These are phyloP conservation scores for Blastobotrys raffinosifermentans DNA, from an alignment of 1,139 yeast genomes.

Conservation along the genomic window DNA sequence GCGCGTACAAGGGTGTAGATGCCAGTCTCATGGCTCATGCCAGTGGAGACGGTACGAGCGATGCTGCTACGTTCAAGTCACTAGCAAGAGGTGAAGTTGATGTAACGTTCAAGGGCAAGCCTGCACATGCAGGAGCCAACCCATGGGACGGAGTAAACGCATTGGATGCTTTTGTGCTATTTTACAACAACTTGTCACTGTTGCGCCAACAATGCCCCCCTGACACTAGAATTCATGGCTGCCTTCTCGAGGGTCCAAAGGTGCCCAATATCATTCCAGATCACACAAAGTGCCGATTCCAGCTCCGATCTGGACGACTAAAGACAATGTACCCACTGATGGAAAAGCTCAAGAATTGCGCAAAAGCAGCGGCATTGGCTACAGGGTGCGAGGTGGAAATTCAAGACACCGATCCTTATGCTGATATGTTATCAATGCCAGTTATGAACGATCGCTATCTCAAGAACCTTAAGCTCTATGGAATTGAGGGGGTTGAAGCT, in stretches of 20 bases:
- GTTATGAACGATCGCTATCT: conserved; percentile 3
- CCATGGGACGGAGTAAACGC: conserved; percentile 14
- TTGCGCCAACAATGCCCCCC: conserved; percentile 11
- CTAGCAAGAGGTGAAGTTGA: conserved; percentile 1
- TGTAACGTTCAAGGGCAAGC: conserved; percentile 9
- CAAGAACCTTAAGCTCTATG: conserved; percentile 1
- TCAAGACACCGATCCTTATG: conserved; percentile 2
- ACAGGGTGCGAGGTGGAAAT: conserved; percentile 7
- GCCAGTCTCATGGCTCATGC: conserved; percentile 26
- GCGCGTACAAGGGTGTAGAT: conserved; percentile 24
- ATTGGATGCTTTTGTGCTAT: conserved; percentile 10
- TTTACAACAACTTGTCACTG: conserved; percentile 9
- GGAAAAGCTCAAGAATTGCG: conserved; percentile 6
- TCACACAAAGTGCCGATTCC: conserved; percentile 6
- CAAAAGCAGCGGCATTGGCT: conserved; percentile 8
- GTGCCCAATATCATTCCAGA: conserved; percentile 13
- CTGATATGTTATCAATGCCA: conserved; percentile 1
- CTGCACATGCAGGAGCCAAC: conserved; percentile 11
- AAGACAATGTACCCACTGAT: background rate
- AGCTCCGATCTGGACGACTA: conserved; percentile 4
- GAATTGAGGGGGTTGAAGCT: background rate
- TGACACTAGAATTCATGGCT: conserved; percentile 8
- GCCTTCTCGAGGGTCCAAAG: conserved; percentile 10
- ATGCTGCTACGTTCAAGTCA: conserved; percentile 2
- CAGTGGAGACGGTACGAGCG: background rate